These are phyloP conservation scores for Chlamydomonas sp. DNA, from an alignment of 139 green algal genomes.

Conservation along the genomic window DNA sequence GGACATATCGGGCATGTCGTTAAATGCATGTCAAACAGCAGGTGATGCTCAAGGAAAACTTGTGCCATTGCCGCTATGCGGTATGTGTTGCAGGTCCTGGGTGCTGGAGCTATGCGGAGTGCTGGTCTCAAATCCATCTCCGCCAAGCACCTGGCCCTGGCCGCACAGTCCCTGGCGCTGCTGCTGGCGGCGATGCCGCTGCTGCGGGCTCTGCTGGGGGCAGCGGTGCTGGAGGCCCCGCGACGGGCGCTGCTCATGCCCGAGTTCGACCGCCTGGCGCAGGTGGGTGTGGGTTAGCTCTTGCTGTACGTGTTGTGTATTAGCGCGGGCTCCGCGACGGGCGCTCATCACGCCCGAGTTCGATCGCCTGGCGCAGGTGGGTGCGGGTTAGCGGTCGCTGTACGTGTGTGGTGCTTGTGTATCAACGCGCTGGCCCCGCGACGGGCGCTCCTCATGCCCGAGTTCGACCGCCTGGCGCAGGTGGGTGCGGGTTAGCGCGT, in stretches of 20 bases:
- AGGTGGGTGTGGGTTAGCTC: constrained; percentile 48
- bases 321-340: constrained; percentile 6
- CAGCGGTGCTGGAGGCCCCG: neutral
- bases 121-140: constrained; percentile 93
- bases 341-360: constrained; percentile 80
- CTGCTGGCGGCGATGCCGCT: constrained; percentile 17
- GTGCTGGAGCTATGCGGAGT: constrained; percentile 90
- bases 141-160: constrained; percentile 84
- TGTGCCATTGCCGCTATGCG: no score
- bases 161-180: constrained; percentile 44
- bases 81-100: constrained; percentile 82
- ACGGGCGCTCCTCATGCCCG: constrained; percentile 72
- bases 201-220: constrained; percentile 30
- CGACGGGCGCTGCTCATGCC: constrained; percentile 72
- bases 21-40: neutral
- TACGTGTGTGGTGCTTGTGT: no score
- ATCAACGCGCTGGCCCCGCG: constrained; percentile 8
- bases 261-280: constrained; percentile 82
- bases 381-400: neutral
- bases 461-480: constrained; percentile 84
- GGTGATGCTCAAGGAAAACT: neutral
- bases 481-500: constrained; percentile 23
- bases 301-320: no score
- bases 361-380: constrained; percentile 72
- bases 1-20: neutral